Evolutionary conservation across 2,329 filamentous ascomycete genomes (phyloP), one percentile per base, ranked within the genome.

Genomic region (Penicillium sp.): DNA sequence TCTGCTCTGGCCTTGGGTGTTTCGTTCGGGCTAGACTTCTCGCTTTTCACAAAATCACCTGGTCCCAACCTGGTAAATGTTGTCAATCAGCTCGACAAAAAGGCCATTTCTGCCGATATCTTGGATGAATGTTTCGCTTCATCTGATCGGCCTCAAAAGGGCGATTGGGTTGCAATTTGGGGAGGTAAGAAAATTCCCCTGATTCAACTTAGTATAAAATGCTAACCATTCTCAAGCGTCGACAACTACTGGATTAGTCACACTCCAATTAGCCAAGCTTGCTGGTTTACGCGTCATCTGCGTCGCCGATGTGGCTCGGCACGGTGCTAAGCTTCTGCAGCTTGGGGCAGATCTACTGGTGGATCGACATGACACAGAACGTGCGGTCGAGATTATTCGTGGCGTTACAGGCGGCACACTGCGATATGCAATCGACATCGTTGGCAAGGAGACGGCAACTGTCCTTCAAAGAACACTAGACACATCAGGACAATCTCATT

Each of bases 111-210:
- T 0, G 58, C 71, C 3, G 88, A 91, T 62, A 81, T 90, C 6
- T 71, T 78, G 2, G 66, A 77, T 4, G 88, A 91, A 65, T 86
- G 84, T 49, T 77, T 88, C n/a, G 66, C 77, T 0, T 78, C 80
- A 0, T 82, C 67, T 0, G 85, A 89, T 55, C 74, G 84, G 7
- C 80, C 84, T 1, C 74, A 75, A 34, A 60, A 70, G 0, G 87
- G 85, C 0, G 88, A 91, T 53, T 91, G 86, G 82, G 71, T 91
- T 32, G 84, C 83, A 1, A 83, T 91, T 40, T 91, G 88, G 88
- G 88, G 88, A 50, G 88, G 84, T 77, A 59, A 64, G 75, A 59
- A n/a, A 30, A 43, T 18, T 44, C 20, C 6, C 13, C 9, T 34
- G 17, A 13, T 20, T 4, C 18, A 12, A 18, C 1, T 18, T 27